A percentile compares a stretch with the other conserved stretches of the same genome.
These are phyloP conservation scores for Diaporthe batatas DNA, from an alignment of 2,329 filamentous ascomycete genomes.

Conservation along the genomic window DNA sequence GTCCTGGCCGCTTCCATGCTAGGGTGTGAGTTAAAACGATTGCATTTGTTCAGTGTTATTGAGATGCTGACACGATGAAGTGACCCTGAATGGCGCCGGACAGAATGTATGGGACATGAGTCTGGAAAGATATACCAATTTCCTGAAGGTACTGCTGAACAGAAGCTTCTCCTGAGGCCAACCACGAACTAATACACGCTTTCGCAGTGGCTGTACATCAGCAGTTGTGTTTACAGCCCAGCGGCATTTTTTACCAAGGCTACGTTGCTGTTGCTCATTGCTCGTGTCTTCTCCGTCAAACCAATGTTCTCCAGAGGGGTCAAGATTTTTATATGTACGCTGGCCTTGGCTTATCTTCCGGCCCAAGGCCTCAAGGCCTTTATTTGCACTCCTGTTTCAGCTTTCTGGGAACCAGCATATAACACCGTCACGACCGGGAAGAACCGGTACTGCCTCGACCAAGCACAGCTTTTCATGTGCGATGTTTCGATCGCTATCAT, in stretches of 20 bases:
- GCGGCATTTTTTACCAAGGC: constrained; percentile 43
- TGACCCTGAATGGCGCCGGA: constrained; percentile 18
- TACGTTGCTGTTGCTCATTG: constrained; percentile 51
- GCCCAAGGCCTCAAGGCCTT: constrained; percentile 28
- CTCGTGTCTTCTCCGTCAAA: constrained; percentile 45
- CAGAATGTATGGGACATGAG: constrained; percentile 16
- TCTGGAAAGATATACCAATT: background rate
- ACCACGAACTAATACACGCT: background rate
- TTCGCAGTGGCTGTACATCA: constrained; percentile 22
- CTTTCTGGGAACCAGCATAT: constrained; percentile 36
- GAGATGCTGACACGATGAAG: constrained; percentile 2
- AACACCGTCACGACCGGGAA: constrained; percentile 32
- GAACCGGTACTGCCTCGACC: constrained; percentile 48
- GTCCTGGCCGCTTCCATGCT: background rate
- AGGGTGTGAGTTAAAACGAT: background rate
- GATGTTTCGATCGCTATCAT: constrained; percentile 52
- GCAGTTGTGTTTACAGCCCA: constrained; percentile 18
- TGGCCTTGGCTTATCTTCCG: constrained; percentile 39
- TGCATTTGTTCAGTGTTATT: too few relatives aligned
- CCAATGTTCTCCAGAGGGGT: constrained; percentile 45
- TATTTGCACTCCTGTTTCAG: constrained; percentile 20
- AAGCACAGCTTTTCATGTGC: constrained; percentile 50
- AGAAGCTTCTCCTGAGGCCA: background rate
- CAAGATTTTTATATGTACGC: constrained; percentile 47
- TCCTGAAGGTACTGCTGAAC: constrained; percentile 17